Conservation (phyloP, 345 rosid species). For the Kernera saxatilis region DNA sequence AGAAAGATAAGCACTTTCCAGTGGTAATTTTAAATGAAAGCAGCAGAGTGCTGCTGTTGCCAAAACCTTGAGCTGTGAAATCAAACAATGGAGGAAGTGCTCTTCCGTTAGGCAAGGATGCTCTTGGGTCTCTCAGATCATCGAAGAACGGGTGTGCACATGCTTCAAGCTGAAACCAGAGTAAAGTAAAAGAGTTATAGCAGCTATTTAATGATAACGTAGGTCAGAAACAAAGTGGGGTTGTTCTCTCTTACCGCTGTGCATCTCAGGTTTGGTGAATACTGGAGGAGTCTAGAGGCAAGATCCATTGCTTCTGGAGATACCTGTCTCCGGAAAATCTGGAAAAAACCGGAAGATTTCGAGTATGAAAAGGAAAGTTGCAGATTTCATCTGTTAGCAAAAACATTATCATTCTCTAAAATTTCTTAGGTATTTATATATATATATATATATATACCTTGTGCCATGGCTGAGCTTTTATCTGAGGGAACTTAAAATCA, state of each 20-base stretch:
- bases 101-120: conserved; percentile 82
- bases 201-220: neutral
- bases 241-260: conserved; percentile 56
- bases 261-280: conserved; percentile 76
- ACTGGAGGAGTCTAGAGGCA: conserved; percentile 80
- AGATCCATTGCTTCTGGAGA: conserved; percentile 83
- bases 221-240: neutral
- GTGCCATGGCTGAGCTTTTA: conserved; percentile 93
- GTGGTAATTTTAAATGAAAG: neutral
- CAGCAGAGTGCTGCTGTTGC: neutral
- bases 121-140: conserved; percentile 73
- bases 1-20: neutral
- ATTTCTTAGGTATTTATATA: neutral
- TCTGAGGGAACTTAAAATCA: conserved; percentile 87
- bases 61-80: conserved; percentile 94
- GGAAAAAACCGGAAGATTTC: neutral
- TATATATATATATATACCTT: conserved; percentile 48
- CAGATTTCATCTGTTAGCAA: neutral
- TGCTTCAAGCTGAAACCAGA: conserved; percentile 79
- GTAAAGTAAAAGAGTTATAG: neutral
- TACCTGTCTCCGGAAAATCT: conserved; percentile 72
- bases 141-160: conserved; percentile 97
- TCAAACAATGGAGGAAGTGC: conserved; percentile 80
- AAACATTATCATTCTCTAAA: neutral
- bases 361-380: neutral